Conservation (phyloP, 1,139 yeast genomes). For the Candida gigantensis region DNA sequence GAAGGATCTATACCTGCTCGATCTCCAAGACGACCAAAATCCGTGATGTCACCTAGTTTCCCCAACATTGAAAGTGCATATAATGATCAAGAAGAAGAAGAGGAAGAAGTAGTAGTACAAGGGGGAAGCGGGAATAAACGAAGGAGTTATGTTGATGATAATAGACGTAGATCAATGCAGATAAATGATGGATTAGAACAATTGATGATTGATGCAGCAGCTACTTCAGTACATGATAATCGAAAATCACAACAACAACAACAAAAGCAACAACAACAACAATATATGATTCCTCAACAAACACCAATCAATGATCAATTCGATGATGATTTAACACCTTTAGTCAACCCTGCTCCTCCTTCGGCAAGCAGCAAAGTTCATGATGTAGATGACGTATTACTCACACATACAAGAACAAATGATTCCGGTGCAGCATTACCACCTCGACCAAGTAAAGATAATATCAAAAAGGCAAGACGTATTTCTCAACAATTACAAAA, state of each 20-base stretch:
- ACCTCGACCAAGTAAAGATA: constrained; percentile 39
- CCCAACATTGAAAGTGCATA: no score
- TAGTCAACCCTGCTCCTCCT: neutral
- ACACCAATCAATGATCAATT: no score
- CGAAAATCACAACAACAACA: no score
- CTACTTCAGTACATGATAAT: constrained; percentile 1
- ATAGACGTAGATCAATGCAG: constrained; percentile 21
- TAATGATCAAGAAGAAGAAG: no score
- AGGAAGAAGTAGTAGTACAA: no score
- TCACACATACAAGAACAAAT: no score
- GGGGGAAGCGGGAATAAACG: neutral
- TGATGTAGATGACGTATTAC: no score
- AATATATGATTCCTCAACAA: no score
- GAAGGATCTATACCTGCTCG: constrained; percentile 38
- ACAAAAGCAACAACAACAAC: no score
- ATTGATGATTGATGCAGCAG: constrained; percentile 41
- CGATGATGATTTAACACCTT: constrained; percentile 6
- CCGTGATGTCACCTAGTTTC: constrained; percentile 24
- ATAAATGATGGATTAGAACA: constrained; percentile 43
- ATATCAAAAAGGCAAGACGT: constrained; percentile 33
- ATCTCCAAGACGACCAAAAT: constrained; percentile 41
- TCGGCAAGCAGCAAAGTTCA: no score
- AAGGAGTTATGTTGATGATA: constrained; percentile 9
- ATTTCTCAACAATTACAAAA: constrained; percentile 21
- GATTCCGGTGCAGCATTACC: constrained; percentile 26